These are phyloP conservation scores for Caryopteris hybrid DNA, from an alignment of 305 asterid species.

Conservation along the genomic window DNA sequence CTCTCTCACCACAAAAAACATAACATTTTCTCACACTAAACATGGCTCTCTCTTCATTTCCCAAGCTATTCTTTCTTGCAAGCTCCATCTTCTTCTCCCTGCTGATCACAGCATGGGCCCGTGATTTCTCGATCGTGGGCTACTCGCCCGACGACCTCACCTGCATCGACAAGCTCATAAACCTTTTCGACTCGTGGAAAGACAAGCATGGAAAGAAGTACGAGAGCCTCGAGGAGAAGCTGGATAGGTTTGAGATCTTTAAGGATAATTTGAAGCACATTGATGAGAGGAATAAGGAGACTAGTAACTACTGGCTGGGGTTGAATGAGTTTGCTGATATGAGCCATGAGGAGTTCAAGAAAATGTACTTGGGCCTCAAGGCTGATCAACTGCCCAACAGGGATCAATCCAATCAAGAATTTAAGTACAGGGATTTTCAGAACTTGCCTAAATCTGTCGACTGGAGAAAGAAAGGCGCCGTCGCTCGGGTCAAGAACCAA, in stretches of 20 bases:
- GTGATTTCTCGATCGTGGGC: constrained; percentile 54
- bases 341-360: constrained; percentile 60
- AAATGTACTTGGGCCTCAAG: constrained; percentile 41
- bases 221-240: constrained; percentile 47
- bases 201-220: constrained; percentile 43
- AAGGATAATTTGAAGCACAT: constrained; percentile 50
- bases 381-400: constrained; percentile 23
- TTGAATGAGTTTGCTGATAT: constrained; percentile 50
- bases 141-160: constrained; percentile 46
- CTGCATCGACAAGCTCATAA: constrained; percentile 39
- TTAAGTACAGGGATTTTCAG: constrained; percentile 37
- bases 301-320: constrained; percentile 47
- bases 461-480: constrained; percentile 69
- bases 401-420: constrained; percentile 31
- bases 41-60: constrained; percentile 31
- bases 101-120: constrained; percentile 20
- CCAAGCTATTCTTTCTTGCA: constrained; percentile 31
- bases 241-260: constrained; percentile 56
- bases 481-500: constrained; percentile 54
- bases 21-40: not conserved
- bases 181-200: constrained; percentile 45
- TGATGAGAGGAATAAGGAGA: constrained; percentile 46
- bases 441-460: constrained; percentile 47
- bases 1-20: not conserved
- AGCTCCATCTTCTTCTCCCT: constrained; percentile 23